A percentile compares a stretch with the other conserved stretches of the same genome.
phyloP scores from a whole-genome alignment of 352 stramenopile genomes.

The Discostella stelligera region DNA sequence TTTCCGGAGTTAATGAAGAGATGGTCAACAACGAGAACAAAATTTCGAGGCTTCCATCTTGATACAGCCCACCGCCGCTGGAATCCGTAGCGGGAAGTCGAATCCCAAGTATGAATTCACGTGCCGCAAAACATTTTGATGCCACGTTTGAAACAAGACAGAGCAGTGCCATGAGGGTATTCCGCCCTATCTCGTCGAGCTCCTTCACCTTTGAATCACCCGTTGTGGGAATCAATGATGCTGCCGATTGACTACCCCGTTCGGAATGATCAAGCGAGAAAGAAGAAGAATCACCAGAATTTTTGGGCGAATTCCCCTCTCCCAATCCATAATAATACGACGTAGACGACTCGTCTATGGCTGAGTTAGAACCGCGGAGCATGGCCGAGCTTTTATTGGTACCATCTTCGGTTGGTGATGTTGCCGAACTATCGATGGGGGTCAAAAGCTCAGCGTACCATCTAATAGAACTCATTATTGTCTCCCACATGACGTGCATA shows the following conservation, averaged over 20 bases:
- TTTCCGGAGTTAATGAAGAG: conserved; percentile 42
- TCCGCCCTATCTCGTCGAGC: conserved; percentile 52
- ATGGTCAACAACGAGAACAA: conserved; percentile 70
- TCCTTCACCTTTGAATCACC: conserved; percentile 40
- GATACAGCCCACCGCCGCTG: conserved; percentile 11
- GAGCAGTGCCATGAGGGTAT: conserved; percentile 63
- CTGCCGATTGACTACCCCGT: conserved; percentile 12
- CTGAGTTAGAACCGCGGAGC: conserved; percentile 27
- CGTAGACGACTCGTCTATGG: conserved; percentile 39
- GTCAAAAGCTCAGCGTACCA: conserved; percentile 57
- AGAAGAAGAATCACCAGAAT: conserved; percentile 8
- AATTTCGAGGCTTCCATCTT: conserved; percentile 65
- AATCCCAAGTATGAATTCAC: conserved; percentile 56
- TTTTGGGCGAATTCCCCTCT: conserved; percentile 15
- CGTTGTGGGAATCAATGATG: conserved; percentile 1
- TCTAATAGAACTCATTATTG: conserved; percentile 42
- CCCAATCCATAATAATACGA: conserved; percentile 78
- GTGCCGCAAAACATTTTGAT: conserved; percentile 32
- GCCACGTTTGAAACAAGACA: conserved; percentile 66
- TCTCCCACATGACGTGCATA: conserved; percentile 42
- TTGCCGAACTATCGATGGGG: conserved; percentile 3
- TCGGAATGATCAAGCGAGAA: conserved; percentile 5
- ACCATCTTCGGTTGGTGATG: conserved; percentile 19
- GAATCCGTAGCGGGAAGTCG: conserved; percentile 39
- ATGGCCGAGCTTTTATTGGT: conserved; percentile 23